Evolutionary conservation across 2,329 filamentous ascomycete species (phyloP).

Genomic region (Fusarium graminum): DNA sequence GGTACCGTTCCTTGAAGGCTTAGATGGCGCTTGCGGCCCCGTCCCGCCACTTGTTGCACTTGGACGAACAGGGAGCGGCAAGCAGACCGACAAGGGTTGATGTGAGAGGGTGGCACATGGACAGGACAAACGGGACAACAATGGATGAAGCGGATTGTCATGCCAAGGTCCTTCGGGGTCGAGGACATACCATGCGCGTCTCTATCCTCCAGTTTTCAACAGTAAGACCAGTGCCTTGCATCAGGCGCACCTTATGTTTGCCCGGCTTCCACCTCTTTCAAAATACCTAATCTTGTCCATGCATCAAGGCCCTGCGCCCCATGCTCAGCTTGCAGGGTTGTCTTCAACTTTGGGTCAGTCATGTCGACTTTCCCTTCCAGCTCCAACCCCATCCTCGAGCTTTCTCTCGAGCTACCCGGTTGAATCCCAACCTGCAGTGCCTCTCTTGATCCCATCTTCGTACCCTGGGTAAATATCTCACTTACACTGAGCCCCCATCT

Average conservation of each 20-base stretch:
- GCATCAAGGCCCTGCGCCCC: constrained; percentile 49
- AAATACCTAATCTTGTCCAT: constrained; percentile 37
- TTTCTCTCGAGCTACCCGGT: constrained; percentile 31
- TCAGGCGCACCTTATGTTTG: constrained; percentile 29
- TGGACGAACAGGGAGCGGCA: constrained; percentile 41
- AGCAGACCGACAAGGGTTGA: constrained; percentile 36
- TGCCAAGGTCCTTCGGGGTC: constrained; percentile 10
- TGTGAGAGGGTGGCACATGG: constrained; percentile 35
- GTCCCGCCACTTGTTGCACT: constrained; percentile 46
- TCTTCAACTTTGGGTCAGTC: constrained; percentile 41
- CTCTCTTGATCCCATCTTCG: constrained; percentile 49
- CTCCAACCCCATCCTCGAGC: constrained; percentile 24
- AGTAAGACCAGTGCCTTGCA: constrained; percentile 45
- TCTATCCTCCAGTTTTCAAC: constrained; percentile 9
- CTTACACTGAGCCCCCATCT: constrained; percentile 35
- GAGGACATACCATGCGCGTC: constrained; percentile 13
- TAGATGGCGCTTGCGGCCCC: constrained; percentile 49
- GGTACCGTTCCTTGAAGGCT: constrained; percentile 48
- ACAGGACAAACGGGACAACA: constrained; percentile 24
- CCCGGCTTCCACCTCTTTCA: constrained; percentile 17
- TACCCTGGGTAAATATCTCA: constrained; percentile 39
- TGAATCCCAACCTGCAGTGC: constrained; percentile 45
- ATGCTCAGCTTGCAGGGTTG: constrained; percentile 52
- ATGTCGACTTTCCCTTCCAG: constrained; percentile 27
- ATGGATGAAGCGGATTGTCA: constrained; percentile 11